Conservation (phyloP, 805 yeast genomes). For the Saturnispora mendoncae region DNA sequence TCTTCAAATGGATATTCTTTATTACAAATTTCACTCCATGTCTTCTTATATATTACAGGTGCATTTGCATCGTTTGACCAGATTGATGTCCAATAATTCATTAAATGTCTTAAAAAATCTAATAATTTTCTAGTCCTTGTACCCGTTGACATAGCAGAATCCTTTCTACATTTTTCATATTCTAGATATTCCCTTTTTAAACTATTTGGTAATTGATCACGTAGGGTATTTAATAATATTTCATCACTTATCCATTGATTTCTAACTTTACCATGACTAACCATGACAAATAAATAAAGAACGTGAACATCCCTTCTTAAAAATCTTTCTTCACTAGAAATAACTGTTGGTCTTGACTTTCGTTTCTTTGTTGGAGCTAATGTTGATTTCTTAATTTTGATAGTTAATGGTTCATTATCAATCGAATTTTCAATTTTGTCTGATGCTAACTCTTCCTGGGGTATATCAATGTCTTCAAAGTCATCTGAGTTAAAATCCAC, state of each 20-base stretch:
- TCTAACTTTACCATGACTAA: slow-evolving; percentile 58
- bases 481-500: slow-evolving; percentile 33
- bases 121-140: slow-evolving; percentile 59
- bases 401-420: slow-evolving; percentile 16
- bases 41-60: slow-evolving; percentile 36
- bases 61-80: slow-evolving; percentile 34
- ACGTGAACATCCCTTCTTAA: slow-evolving; percentile 50
- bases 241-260: slow-evolving; percentile 66
- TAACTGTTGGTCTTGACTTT: slow-evolving; percentile 27
- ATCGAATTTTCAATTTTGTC: not conserved
- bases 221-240: slow-evolving; percentile 33
- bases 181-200: slow-evolving; percentile 37
- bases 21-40: slow-evolving; percentile 38
- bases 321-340: slow-evolving; percentile 47
- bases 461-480: slow-evolving; percentile 31
- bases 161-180: slow-evolving; percentile 18
- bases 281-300: slow-evolving; percentile 46
- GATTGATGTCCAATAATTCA: slow-evolving; percentile 45
- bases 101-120: slow-evolving; percentile 64
- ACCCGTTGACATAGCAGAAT: slow-evolving; percentile 18
- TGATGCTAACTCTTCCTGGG: slow-evolving; percentile 4
- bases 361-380: slow-evolving; percentile 17
- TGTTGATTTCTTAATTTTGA: slow-evolving; percentile 15
- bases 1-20: slow-evolving; percentile 11
- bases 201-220: slow-evolving; percentile 38